Evolutionary conservation across 2,329 filamentous ascomycete genomes (phyloP).

Genomic region (Colletotrichum falcatum): DNA sequence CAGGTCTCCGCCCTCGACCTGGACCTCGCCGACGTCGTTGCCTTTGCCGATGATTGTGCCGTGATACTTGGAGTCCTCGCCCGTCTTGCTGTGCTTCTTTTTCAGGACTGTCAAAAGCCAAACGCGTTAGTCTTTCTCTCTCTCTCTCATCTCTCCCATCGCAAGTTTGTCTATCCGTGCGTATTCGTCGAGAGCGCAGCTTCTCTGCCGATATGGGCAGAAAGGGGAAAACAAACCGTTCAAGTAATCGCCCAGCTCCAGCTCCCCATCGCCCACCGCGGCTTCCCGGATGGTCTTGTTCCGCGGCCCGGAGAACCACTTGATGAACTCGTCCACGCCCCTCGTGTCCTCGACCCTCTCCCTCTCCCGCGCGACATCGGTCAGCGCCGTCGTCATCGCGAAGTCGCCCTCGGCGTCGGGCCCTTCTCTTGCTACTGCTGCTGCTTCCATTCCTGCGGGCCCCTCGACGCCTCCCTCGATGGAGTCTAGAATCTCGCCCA

Average conservation of each 20-base stretch:
- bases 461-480: conserved; percentile 76
- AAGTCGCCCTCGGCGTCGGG: conserved; percentile 16
- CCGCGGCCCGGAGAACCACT: conserved; percentile 80
- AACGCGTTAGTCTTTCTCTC: not conserved
- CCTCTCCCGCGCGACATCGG: conserved; percentile 24
- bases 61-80: conserved; percentile 86
- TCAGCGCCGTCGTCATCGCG: conserved; percentile 14
- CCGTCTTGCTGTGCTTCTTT: conserved; percentile 91
- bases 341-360: conserved; percentile 66
- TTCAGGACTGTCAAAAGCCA: conserved; percentile 72
- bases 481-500: conserved; percentile 80
- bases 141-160: not conserved
- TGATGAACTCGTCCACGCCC: conserved; percentile 81
- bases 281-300: conserved; percentile 86
- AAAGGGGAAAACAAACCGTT: conserved; percentile 61
- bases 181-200: not conserved
- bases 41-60: conserved; percentile 85
- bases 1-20: conserved; percentile 81
- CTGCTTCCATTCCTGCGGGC: not conserved
- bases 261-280: conserved; percentile 76
- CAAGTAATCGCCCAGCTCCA: conserved; percentile 76
- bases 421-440: not conserved
- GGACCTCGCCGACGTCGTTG: conserved; percentile 74
- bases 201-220: not conserved
- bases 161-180: too few species aligned